phyloP scores from a whole-genome alignment of 495 filamentous ascomycete genomes.

The Penicillium egyptiacum region DNA sequence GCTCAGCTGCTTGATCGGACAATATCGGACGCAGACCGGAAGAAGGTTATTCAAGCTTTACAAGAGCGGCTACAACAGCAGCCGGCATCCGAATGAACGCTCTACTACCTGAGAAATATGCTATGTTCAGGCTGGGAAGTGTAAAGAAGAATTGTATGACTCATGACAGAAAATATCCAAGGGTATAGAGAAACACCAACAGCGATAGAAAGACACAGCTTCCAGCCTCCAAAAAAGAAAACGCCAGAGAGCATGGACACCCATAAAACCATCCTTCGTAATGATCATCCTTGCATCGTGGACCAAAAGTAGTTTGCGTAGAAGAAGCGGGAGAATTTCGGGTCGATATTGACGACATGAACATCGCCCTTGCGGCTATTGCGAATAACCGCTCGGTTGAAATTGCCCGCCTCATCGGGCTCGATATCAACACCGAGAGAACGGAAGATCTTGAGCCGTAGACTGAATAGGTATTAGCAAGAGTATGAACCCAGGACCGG shows the following conservation, averaged over 20 bases:
- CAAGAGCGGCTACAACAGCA: slow-evolving; percentile 5
- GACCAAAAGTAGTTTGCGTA: slow-evolving; percentile 97
- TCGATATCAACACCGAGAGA: slow-evolving; percentile 89
- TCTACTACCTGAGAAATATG: not conserved
- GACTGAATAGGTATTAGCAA: slow-evolving; percentile 40
- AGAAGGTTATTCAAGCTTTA: slow-evolving; percentile 25
- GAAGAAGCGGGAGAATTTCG: slow-evolving; percentile 86
- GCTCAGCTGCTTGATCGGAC: slow-evolving; percentile 9
- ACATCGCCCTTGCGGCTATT: slow-evolving; percentile 88
- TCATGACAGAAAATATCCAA: slow-evolving; percentile 17
- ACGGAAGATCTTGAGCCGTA: slow-evolving; percentile 89
- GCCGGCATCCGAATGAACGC: not conserved
- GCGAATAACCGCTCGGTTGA: slow-evolving; percentile 80
- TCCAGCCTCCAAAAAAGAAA: slow-evolving; percentile 23
- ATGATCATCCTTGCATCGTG: slow-evolving; percentile 58
- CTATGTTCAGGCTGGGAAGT: not conserved
- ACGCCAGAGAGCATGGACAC: slow-evolving; percentile 18
- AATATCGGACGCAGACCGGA: slow-evolving; percentile 29
- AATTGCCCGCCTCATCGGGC: slow-evolving; percentile 76
- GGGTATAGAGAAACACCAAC: slow-evolving; percentile 30
- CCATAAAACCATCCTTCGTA: not conserved
- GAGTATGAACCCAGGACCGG: not conserved
- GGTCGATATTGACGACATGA: slow-evolving; percentile 90
- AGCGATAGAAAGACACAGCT: slow-evolving; percentile 8
- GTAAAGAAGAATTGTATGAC: slow-evolving; percentile 9